Evolutionary conservation across 805 yeast species (phyloP), one percentile per base, ranked within the genome.

Genomic region (Ogataea wickerhamii): DNA sequence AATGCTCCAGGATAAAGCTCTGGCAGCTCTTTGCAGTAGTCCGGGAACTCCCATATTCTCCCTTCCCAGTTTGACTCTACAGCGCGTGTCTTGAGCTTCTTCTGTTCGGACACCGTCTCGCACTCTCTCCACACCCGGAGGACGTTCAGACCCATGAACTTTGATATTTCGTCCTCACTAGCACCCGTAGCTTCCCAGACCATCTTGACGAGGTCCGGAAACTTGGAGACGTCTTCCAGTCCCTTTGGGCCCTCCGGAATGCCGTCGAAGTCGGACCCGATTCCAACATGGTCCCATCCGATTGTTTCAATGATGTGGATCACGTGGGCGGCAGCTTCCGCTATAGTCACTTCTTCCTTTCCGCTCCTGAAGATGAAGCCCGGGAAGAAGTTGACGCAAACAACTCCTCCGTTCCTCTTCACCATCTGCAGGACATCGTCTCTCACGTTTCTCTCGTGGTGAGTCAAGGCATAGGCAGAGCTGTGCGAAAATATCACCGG

Each of bases 231-330:
- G 47, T 73, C 78, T 45, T 73, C 78, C 19, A 74, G 52, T 0
- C 76, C 78, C 10, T 40, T 49, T 2, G 78, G 78, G 4, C 70
- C 74, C 5, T 49, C 49, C 4, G 69, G 69, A 28, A 72, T 73
- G n/a, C 78, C 78, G 47, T 74, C 78, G 46, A 71, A 73, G 51
- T 73, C 79, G 2, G 71, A 63, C 1, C 78, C 79, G 8, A 73
- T 45, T 1, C 77, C 77, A 30, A 73, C 75, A 47, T 69, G 71
- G 18, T 68, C 71, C 76, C 75, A 73, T 2, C 78, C 78, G 18
- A 71, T 65, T 6, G 66, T 45, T 13, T 67, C 52, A 20, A 69
- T 67, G 20, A 71, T 57, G 45, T 73, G 63, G 28, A 59, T 43
- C 21, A 71, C 63, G 53, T 73, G 78, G 34, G 61, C 63, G 2